Evolutionary conservation across 2,329 filamentous ascomycete species (phyloP).

Genomic region (Fusarium pseudoanthophilum): DNA sequence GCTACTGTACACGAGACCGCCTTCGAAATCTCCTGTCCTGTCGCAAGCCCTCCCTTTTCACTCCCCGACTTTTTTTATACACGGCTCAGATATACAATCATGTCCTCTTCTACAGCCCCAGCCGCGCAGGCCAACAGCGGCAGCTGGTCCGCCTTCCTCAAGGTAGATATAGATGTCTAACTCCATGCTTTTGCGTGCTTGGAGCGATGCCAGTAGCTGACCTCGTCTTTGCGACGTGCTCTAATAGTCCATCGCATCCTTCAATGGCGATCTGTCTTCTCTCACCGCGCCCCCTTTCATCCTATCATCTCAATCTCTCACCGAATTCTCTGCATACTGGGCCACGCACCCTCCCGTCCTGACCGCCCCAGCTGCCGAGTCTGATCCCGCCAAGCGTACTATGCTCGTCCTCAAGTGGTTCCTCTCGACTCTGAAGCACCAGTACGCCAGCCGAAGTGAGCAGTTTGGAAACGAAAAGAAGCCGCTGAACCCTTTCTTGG

Average conservation of each 20-base stretch:
- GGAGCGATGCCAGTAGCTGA: slow-evolving; percentile 22
- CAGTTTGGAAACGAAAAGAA: slow-evolving; percentile 93
- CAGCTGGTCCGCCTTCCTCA: slow-evolving; percentile 64
- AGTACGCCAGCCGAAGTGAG: slow-evolving; percentile 80
- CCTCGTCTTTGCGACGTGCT: slow-evolving; percentile 22
- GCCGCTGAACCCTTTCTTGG: slow-evolving; percentile 94
- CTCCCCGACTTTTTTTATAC: not conserved
- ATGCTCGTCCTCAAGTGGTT: slow-evolving; percentile 97
- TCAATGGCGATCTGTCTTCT: slow-evolving; percentile 84
- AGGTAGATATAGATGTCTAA: slow-evolving; percentile 54
- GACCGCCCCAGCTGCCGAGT: slow-evolving; percentile 81
- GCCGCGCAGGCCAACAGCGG: slow-evolving; percentile 54
- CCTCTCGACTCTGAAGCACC: slow-evolving; percentile 89
- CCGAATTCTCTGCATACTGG: slow-evolving; percentile 87
- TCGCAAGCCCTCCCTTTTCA: slow-evolving; percentile 22
- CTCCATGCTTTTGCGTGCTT: not conserved
- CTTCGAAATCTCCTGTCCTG: slow-evolving; percentile 21
- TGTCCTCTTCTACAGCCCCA: slow-evolving; percentile 46
- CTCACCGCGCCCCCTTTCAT: slow-evolving; percentile 86
- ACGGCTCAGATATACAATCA: slow-evolving; percentile 34
- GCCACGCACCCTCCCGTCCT: slow-evolving; percentile 81
- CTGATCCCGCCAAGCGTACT: slow-evolving; percentile 83
- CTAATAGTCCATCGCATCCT: slow-evolving; percentile 77
- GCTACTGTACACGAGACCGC: slow-evolving; percentile 30
- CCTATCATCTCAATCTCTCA: slow-evolving; percentile 79